A percentile compares a stretch with the other conserved stretches of the same genome.
These are phyloP conservation scores for Suillus tomentosus DNA, from an alignment of 768 basidiomycete species.

Conservation along the genomic window DNA sequence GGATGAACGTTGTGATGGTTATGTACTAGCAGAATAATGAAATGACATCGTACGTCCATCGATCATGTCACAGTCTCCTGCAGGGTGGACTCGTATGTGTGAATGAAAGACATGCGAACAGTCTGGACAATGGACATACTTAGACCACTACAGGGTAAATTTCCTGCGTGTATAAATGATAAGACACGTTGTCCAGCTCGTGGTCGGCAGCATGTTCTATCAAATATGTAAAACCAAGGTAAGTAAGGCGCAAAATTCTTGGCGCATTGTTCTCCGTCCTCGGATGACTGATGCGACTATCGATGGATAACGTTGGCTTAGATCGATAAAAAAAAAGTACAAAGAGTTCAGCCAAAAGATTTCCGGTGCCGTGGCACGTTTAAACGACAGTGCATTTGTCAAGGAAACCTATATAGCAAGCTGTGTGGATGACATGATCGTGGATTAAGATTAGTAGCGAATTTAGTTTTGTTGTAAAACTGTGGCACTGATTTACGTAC, in stretches of 20 bases:
- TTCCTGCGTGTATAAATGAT: not conserved
- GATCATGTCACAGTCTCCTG: not conserved
- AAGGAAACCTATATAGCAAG: slow-evolving; percentile 1
- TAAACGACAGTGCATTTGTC: not conserved
- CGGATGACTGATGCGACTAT: not conserved
- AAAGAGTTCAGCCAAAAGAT: not conserved
- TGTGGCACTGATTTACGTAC: slow-evolving; percentile 21
- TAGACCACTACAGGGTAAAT: slow-evolving; percentile 1
- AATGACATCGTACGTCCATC: not conserved
- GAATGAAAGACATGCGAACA: not conserved
- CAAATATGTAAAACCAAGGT: slow-evolving; percentile 8
- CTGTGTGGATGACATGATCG: not conserved
- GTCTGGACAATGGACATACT: not conserved
- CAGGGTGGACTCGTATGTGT: not conserved
- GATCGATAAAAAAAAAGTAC: not conserved
- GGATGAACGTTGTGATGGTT: not conserved
- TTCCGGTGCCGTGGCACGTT: not conserved
- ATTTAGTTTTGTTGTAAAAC: slow-evolving; percentile 19
- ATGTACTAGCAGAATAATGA: not conserved
- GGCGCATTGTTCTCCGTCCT: not conserved
- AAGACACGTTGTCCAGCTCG: not conserved
- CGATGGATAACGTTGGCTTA: slow-evolving; percentile 1
- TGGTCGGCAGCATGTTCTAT: not conserved
- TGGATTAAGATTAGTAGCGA: slow-evolving; percentile 1
- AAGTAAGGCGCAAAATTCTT: not conserved